Conservation (phyloP, 129 eudicot genomes). For the Flaveria sonorensis region DNA sequence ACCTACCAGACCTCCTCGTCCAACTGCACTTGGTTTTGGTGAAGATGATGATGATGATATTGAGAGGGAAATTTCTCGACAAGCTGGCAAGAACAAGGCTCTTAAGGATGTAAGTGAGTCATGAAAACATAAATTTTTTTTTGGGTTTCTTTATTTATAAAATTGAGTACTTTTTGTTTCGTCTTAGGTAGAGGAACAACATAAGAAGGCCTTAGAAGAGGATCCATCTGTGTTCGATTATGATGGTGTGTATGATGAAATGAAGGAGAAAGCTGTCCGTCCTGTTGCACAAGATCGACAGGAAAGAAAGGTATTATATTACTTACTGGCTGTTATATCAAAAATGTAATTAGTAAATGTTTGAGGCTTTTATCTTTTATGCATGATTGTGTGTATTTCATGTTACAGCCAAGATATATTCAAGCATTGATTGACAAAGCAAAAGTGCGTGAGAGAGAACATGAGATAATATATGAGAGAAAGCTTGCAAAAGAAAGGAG, state of each 20-base stretch:
- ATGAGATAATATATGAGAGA: constrained; percentile 83
- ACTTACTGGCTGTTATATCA: neutral
- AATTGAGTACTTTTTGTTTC: neutral
- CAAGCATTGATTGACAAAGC: constrained; percentile 70
- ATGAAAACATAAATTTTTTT: neutral
- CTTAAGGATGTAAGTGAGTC: constrained; percentile 64
- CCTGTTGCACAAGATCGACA: constrained; percentile 63
- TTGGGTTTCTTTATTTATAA: neutral
- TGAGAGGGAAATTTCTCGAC: constrained; percentile 91
- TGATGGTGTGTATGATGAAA: constrained; percentile 85
- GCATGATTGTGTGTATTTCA: neutral
- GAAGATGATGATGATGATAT: constrained; percentile 74
- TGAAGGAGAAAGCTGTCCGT: constrained; percentile 73
- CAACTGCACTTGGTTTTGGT: constrained; percentile 50
- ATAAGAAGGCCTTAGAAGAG: constrained; percentile 90
- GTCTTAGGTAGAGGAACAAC: constrained; percentile 82
- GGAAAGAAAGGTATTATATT: constrained; percentile 63
- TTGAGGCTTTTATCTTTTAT: neutral
- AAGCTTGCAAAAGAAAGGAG: constrained; percentile 90
- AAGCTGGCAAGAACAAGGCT: constrained; percentile 80
- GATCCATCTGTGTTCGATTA: constrained; percentile 90
- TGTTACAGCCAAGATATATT: constrained; percentile 78
- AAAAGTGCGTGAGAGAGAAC: constrained; percentile 83
- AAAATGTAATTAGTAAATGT: neutral
- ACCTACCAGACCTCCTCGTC: constrained; percentile 49